Base-by-base conservation (phyloP, 257 asterid genomes). In the Gentiana dahurica region DNA sequence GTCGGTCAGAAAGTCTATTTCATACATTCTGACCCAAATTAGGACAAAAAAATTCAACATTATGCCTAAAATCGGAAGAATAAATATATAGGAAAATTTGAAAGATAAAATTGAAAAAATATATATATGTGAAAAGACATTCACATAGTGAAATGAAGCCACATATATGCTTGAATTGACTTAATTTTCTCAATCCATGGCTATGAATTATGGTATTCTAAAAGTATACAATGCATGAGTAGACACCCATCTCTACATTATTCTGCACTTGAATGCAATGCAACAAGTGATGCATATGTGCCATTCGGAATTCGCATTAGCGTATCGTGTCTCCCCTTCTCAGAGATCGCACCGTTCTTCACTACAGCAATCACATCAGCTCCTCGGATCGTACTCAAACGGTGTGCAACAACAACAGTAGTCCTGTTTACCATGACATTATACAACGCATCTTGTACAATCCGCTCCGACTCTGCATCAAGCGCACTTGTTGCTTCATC, bases 401-500 rank as follows among this genome's bases (percentile, higher is more conserved):
- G 73, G 55, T 87, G 96, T 2, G 96, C 94, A 1, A 87, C 89
- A 1, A 82, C 92, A 1, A 84, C 74, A 0, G 94, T 84, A 11
- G 96, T 87, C 58, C 94, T 71, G 36, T 79, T 65, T 55, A 80
- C 79, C 92, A 84, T 84, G 58, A 87, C 91, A 8, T 58, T 53
- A 53, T 86, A 85, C 39, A 86, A 37, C 6, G 93, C 95, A 15
- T 80, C 93, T 60, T 86, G 95, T 12, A 83, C 95, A 12, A 79
- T 51, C 4, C 80, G 74, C 56, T 86, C 95, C 10, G 95, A 86
- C 64, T 80, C 95, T 3, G 85, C 64, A 55, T 86, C 93, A 6
- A 86, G 63, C 0, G 95, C 93, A 43, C 95, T 86, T 9, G 92
- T 86, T 12, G 95, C 95, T 71, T 86, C 95, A 8, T 86, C 95